Base-by-base conservation (phyloP, 257 asterid species). In the Mitragyna speciosa region DNA sequence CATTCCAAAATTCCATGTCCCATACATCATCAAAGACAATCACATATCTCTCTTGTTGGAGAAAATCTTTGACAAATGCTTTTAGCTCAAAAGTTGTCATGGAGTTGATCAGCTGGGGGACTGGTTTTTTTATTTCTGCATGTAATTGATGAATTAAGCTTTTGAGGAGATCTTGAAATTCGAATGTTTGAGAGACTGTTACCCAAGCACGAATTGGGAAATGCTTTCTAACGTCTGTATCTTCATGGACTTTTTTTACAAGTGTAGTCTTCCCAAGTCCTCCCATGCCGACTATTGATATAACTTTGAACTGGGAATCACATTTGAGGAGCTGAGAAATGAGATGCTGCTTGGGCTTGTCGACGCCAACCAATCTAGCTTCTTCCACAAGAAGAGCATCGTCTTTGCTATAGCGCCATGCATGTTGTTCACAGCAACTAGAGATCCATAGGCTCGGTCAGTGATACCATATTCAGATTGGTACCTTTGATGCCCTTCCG, bases 261-360 rank as follows among this genome's bases (percentile, higher is more conserved):
- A 78, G 66, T n/a, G 89, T 85, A 28, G 87, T 80, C 41, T 85
- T 85, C 51, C 87, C 87, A 9, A 85, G 12, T 6, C 89, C 87
- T 69, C 80, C 82, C 56, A 79, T 65, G 47, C 89, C 89, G n/a
- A 83, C 83, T 43, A 83, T 70, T 17, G 83, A 54, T 12, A 63
- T 68, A 51, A 77, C 73, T 56, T 67, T 54, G 70, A 78, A 76
- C 2, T 45, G 52, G n/a, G 67, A 52, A 36, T 54, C 79, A 33
- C 28, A 59, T 4, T 75, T 47, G 28, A 78, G 41, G 15, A 85
- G 54, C 75, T 61, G 58, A 3, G 64, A n/a, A 4, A 76, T 64
- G 3, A 85, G 79, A 9, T 69, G 17, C 24, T 65, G 31, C 66
- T 68, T 82, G 2, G 58, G 77, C 75, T 19, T 36, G 41, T 36